Base-by-base conservation (phyloP, 192 early-diverging fungal species). In the Linnemannia hyalina region DNA sequence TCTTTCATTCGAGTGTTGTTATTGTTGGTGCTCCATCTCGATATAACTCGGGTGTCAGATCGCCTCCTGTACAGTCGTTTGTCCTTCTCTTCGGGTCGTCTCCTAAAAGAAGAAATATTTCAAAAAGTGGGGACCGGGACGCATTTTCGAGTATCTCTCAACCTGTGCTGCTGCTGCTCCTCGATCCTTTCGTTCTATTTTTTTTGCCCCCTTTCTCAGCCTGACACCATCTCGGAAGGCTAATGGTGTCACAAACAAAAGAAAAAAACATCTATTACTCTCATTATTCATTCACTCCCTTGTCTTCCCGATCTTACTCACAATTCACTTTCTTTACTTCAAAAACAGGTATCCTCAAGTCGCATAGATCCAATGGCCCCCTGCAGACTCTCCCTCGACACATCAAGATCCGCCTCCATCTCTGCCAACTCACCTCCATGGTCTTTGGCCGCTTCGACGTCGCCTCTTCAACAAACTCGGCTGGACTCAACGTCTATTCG, bases 391-490 rank as follows among this genome's bases (percentile, higher is more conserved):
- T 86, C 8, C 84, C 84, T 22, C 47, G 84, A 7, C 80, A 89
- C 60, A 80, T 92, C n/a, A 90, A 90, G 63, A 82, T 87, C 40
- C 88, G 91, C 1, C 82, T 92, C 11, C 88, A 90, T 73, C 91
- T 92, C 74, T 90, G 91, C 75, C 91, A 92, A 72, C 54, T 90
- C 54, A 92, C 91, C 6, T 91, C 90, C 38, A 83, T 92, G 72
- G 82, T 92, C 16, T 92, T 91, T 89, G 91, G 91, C 10, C 88
- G 91, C 20, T 90, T 92, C 41, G 91, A 92, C 74, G 80, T 89
- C 7, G 77, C 88, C 36, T 86, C 84, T 4, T 81, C 84, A 10
- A 78, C 84, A 47, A 86, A 86, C 44, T 77, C 79, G 72, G 83
- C 78, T 11, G 79, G 79, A 81, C 84, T 86, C 75, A 86, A 81